Evolutionary conservation across 2,329 filamentous ascomycete species (phyloP), one percentile per base, ranked within the genome.

Genomic region (Pseudocercospora crystallina): DNA sequence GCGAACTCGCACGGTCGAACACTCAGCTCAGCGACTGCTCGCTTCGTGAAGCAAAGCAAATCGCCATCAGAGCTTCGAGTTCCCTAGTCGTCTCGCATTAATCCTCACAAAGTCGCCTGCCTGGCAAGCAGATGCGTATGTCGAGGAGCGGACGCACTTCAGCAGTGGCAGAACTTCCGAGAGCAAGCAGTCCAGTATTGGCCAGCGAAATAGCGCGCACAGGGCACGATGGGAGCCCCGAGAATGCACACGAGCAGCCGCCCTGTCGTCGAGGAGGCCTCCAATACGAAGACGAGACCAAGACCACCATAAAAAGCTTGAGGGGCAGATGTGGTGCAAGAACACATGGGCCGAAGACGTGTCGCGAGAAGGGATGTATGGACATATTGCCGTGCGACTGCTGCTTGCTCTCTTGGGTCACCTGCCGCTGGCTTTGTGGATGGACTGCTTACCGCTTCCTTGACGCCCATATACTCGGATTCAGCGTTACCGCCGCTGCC

Each of bases 121-220:
- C 62, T 65, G 64, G 60, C 62, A 61, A 64, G 62, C 62, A 60
- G 49, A 32, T 46, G 52, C 56, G 53, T 56, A 49, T 39, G 14
- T 43, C 38, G 57, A 57, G 55, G 59, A 56, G 61, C 63, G 59
- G 56, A 61, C 53, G 44, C 53, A 14, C 33, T 26, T 34, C 29
- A 51, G 37, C 47, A 49, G 49, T 51, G 34, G 44, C 45, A 48
- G 47, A 44, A 48, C 29, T 47, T 40, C 43, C 43, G 54, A 55
- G 56, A 54, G 54, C 56, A 53, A 54, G 58, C 56, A 59, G 54
- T 44, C 48, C 32, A 13, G 30, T 26, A 12, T 38, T 49, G 14
- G 10, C 17, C 29, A 30, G n/a, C 14, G 31, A 43, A 9, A 31
- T 31, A 31, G 11, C 35, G 8, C 5, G 30, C 13, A 15, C n/a